Conservation (phyloP, 2,329 filamentous ascomycete genomes). For the Aspergillus brasiliensis region DNA sequence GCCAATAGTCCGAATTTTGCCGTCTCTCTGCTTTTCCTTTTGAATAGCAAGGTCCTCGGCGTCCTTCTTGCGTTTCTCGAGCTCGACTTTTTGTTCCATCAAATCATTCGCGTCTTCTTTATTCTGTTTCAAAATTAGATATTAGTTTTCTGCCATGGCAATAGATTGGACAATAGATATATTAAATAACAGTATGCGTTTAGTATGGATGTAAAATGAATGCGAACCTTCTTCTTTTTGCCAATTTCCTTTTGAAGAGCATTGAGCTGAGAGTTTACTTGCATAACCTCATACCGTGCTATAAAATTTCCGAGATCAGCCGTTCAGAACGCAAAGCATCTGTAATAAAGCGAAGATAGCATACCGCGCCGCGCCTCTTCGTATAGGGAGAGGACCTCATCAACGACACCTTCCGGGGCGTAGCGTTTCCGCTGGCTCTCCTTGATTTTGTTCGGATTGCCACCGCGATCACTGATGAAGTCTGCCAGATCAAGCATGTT, state of each 20-base stretch:
- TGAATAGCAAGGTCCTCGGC: slow-evolving; percentile 72
- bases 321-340: background rate
- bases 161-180: background rate
- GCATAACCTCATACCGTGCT: slow-evolving; percentile 76
- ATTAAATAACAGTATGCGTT: no score
- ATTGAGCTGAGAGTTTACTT: slow-evolving; percentile 84
- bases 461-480: slow-evolving; percentile 83
- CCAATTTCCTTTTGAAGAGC: slow-evolving; percentile 87
- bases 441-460: slow-evolving; percentile 86
- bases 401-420: slow-evolving; percentile 80
- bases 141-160: slow-evolving; percentile 1
- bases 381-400: slow-evolving; percentile 85
- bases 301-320: slow-evolving; percentile 12
- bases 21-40: slow-evolving; percentile 73
- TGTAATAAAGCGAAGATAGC: slow-evolving; percentile 19
- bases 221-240: slow-evolving; percentile 77
- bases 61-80: slow-evolving; percentile 81
- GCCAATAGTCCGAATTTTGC: slow-evolving; percentile 81
- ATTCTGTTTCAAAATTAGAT: slow-evolving; percentile 51
- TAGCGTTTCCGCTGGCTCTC: slow-evolving; percentile 84
- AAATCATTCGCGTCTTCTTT: slow-evolving; percentile 86
- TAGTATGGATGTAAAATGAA: no score
- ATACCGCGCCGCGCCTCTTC: slow-evolving; percentile 79
- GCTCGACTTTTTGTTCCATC: slow-evolving; percentile 72
- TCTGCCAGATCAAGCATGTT: slow-evolving; percentile 75